Conservation (phyloP, 345 rosid species). For the Clarkia xantiana region DNA sequence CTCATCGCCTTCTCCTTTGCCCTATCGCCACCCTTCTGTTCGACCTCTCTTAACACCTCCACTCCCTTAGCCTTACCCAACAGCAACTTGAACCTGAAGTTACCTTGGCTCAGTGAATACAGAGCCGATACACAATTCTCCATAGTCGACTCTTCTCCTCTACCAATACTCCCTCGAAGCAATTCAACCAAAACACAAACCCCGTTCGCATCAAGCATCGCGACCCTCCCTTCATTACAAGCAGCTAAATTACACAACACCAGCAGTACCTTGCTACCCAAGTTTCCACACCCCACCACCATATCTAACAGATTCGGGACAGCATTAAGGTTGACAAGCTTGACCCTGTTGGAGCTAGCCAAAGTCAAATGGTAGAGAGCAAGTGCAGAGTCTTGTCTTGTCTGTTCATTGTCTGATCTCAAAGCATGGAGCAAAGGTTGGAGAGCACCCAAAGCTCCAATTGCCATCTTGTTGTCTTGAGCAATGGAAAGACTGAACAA, state of each 20-base stretch:
- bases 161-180: constrained; percentile 30
- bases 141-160: constrained; percentile 27
- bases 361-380: constrained; percentile 64
- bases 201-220: constrained; percentile 57
- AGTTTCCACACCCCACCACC: constrained; percentile 34
- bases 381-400: constrained; percentile 58
- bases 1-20: constrained; percentile 49
- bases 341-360: constrained; percentile 42
- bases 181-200: constrained; percentile 43
- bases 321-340: constrained; percentile 52
- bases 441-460: constrained; percentile 71
- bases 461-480: constrained; percentile 68
- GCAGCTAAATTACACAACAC: constrained; percentile 59
- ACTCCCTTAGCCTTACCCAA: constrained; percentile 43
- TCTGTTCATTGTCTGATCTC: constrained; percentile 42
- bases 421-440: constrained; percentile 61
- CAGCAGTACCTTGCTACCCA: constrained; percentile 34
- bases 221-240: constrained; percentile 47
- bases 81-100: constrained; percentile 64
- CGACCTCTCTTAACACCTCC: constrained; percentile 39
- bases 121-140: constrained; percentile 60
- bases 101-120: constrained; percentile 38
- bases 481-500: constrained; percentile 67
- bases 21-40: constrained; percentile 32
- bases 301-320: constrained; percentile 43